A percentile compares a stretch with the other conserved stretches of the same genome.
Conservation (phyloP, 495 filamentous ascomycete species). For the Xylona heveae region DNA sequence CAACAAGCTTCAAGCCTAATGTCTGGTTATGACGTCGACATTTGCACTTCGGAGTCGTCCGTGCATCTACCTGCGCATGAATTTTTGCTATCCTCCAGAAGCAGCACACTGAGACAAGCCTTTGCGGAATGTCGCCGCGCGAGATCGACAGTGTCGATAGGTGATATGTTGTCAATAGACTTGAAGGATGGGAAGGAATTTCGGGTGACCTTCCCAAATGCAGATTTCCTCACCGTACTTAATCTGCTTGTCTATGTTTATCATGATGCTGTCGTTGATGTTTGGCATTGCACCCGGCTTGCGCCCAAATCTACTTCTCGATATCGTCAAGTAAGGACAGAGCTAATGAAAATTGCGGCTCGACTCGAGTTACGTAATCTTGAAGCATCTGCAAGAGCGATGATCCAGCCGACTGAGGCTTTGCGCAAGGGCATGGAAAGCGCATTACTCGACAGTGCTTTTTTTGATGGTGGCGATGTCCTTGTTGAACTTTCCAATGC, state of each 20-base stretch:
- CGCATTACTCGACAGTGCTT: constrained; percentile 42
- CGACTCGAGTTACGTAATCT: constrained; percentile 42
- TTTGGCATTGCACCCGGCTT: constrained; percentile 55
- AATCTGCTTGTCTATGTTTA: constrained; percentile 68
- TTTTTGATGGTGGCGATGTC: constrained; percentile 56
- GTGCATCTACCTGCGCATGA: constrained; percentile 60
- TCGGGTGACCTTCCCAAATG: constrained; percentile 34
- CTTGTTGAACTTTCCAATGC: constrained; percentile 52
- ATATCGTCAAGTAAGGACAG: constrained; percentile 56
- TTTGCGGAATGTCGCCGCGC: constrained; percentile 28
- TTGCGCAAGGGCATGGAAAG: constrained; percentile 44
- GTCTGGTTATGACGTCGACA: constrained; percentile 19
- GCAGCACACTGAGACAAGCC: constrained; percentile 38
- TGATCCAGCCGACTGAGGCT: constrained; percentile 37
- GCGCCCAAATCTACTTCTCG: constrained; percentile 36
- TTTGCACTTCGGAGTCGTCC: constrained; percentile 31
- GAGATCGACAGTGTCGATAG: constrained; percentile 14
- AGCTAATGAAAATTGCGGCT: constrained; percentile 61
- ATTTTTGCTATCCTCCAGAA: constrained; percentile 57
- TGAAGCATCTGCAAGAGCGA: constrained; percentile 53
- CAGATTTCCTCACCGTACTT: constrained; percentile 56
- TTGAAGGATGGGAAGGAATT: constrained; percentile 24
- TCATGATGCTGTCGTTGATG: constrained; percentile 56
- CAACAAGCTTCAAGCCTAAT: background rate
- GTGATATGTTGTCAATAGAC: constrained; percentile 39